Evolutionary conservation across 495 filamentous ascomycete genomes (phyloP).

Genomic region (Pyrenopolyporus hunteri): DNA sequence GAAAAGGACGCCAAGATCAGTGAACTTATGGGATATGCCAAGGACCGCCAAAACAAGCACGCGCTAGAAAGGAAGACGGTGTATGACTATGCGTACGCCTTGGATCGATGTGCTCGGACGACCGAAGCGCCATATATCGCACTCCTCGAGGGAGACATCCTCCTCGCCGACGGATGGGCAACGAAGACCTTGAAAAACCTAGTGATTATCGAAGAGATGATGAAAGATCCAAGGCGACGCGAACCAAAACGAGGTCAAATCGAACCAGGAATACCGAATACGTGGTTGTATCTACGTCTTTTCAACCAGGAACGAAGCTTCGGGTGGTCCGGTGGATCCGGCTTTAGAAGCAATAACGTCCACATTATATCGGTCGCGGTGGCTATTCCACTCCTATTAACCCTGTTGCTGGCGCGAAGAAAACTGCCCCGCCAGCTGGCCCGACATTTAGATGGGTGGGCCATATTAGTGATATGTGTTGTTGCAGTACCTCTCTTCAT

Average conservation of each 20-base stretch:
- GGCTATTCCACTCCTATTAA: slow-evolving; percentile 18
- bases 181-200: slow-evolving; percentile 49
- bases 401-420: slow-evolving; percentile 24
- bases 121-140: slow-evolving; percentile 51
- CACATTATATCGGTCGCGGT: slow-evolving; percentile 45
- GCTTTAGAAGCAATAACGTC: slow-evolving; percentile 50
- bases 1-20: slow-evolving; percentile 30
- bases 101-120: slow-evolving; percentile 47
- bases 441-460: slow-evolving; percentile 43
- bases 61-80: slow-evolving; percentile 43
- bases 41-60: slow-evolving; percentile 36
- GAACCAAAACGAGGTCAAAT: slow-evolving; percentile 24
- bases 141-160: slow-evolving; percentile 58
- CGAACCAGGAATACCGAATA: slow-evolving; percentile 31
- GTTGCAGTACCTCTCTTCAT: slow-evolving; percentile 48
- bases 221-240: slow-evolving; percentile 34
- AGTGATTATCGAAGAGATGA: slow-evolving; percentile 40
- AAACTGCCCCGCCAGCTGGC: slow-evolving; percentile 28
- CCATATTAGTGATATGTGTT: slow-evolving; percentile 47
- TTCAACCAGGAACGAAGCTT: slow-evolving; percentile 56
- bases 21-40: slow-evolving; percentile 35
- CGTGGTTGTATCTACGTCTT: slow-evolving; percentile 57
- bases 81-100: slow-evolving; percentile 53
- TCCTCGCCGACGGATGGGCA: slow-evolving; percentile 56
- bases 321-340: slow-evolving; percentile 45